Evolutionary conservation across 2,329 filamentous ascomycete species (phyloP).

Genomic region (Ophiocordyceps unilateralis): DNA sequence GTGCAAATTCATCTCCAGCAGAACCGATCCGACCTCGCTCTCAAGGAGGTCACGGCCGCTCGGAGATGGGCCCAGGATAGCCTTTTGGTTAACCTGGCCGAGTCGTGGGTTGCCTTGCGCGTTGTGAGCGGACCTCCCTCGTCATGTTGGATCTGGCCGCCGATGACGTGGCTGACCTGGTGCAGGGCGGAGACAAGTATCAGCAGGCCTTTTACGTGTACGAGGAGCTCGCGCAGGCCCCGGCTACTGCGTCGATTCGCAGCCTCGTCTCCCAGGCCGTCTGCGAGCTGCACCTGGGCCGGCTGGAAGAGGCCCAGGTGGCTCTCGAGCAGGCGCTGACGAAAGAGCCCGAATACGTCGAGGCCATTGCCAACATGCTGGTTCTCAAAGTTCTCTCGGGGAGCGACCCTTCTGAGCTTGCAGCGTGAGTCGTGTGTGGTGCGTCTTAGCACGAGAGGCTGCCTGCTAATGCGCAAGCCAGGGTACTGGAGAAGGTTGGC

Average conservation of each 20-base stretch:
- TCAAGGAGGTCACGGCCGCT: conserved; percentile 76
- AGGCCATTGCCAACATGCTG: conserved; percentile 67
- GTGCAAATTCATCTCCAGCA: conserved; percentile 85
- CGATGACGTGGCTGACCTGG: conserved; percentile 9
- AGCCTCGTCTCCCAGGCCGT: conserved; percentile 78
- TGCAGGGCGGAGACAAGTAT: conserved; percentile 81
- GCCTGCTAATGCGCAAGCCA: conserved; percentile 12
- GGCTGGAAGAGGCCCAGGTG: conserved; percentile 74
- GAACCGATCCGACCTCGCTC: conserved; percentile 76
- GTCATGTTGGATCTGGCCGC: too few relatives aligned
- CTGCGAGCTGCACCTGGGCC: conserved; percentile 77
- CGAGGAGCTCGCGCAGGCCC: conserved; percentile 82
- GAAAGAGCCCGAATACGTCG: conserved; percentile 52
- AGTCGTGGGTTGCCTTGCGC: conserved; percentile 85
- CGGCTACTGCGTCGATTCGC: conserved; percentile 58
- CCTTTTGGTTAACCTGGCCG: conserved; percentile 80
- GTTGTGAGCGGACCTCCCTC: conserved; percentile 35
- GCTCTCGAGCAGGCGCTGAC: conserved; percentile 67
- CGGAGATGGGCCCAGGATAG: conserved; percentile 92
- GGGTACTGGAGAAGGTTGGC: conserved; percentile 38
- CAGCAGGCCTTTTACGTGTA: conserved; percentile 96
- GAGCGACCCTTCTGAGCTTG: conserved; percentile 47
- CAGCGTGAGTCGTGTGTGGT: conserved; percentile 46
- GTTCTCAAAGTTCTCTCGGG: conserved; percentile 66
- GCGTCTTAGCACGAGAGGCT: too few relatives aligned